Percentiles rank a stretch among this genome's conserved stretches.
phyloP scores from a whole-genome alignment of 148 eudicot species.

The Polygonum maritimum region DNA sequence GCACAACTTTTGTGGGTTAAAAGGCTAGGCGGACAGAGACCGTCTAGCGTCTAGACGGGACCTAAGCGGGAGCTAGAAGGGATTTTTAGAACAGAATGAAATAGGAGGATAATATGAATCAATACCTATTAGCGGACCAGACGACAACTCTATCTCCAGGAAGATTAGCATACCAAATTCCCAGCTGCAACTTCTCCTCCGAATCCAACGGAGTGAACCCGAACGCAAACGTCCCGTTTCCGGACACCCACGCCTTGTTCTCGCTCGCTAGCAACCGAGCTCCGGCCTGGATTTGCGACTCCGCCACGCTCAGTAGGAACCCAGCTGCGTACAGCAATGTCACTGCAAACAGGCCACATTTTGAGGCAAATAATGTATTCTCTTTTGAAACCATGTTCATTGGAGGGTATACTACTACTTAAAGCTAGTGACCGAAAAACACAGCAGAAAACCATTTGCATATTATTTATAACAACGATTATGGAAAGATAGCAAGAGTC shows the following conservation, averaged over 20 bases:
- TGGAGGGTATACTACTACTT: background rate
- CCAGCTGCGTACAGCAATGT: conserved; percentile 7
- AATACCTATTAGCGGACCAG: conserved; percentile 65
- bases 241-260: conserved; percentile 55
- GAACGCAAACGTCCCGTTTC: conserved; percentile 79
- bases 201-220: conserved; percentile 48
- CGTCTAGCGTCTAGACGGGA: no score
- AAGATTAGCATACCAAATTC: conserved; percentile 54
- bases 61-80: no score
- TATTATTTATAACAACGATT: background rate
- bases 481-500: background rate
- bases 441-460: background rate
- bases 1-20: no score
- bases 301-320: conserved; percentile 13
- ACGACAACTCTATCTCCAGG: conserved; percentile 51
- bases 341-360: background rate
- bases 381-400: background rate
- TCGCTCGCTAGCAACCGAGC: conserved; percentile 49
- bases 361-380: background rate
- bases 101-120: background rate
- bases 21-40: no score
- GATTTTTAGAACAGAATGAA: background rate
- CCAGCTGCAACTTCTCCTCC: conserved; percentile 26
- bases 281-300: conserved; percentile 34
- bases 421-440: background rate